Evolutionary conservation across 2,329 filamentous ascomycete genomes (phyloP).

Genomic region (Nemania sp.): DNA sequence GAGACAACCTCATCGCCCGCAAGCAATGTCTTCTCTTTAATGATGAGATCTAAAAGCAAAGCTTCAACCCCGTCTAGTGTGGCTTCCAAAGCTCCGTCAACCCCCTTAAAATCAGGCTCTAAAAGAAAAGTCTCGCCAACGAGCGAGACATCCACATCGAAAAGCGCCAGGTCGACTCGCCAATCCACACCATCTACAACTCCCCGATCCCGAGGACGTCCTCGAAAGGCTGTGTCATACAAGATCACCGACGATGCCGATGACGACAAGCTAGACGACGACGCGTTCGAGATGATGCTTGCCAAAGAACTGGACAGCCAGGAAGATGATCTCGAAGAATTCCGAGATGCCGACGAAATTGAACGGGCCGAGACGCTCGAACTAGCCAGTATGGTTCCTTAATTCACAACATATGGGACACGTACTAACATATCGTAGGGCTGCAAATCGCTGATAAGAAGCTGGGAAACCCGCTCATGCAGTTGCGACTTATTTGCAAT

Average conservation of each 20-base stretch:
- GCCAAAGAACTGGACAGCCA: constrained; percentile 61
- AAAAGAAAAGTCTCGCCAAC: constrained; percentile 45
- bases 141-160: constrained; percentile 49
- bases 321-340: constrained; percentile 42
- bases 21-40: constrained; percentile 54
- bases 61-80: constrained; percentile 31
- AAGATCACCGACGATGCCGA: constrained; percentile 62
- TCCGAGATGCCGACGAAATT: constrained; percentile 60
- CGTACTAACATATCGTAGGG: constrained; percentile 52
- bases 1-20: constrained; percentile 29
- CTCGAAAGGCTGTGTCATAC: constrained; percentile 55
- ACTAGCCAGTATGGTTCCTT: constrained; percentile 67
- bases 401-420: background rate
- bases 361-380: constrained; percentile 70
- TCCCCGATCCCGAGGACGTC: constrained; percentile 49
- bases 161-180: constrained; percentile 75
- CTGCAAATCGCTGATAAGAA: constrained; percentile 90
- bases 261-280: constrained; percentile 71
- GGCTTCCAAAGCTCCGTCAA: constrained; percentile 18
- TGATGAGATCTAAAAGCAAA: constrained; percentile 52
- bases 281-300: constrained; percentile 80
- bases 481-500: constrained; percentile 89
- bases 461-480: constrained; percentile 88
- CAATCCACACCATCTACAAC: constrained; percentile 70
- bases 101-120: constrained; percentile 25